Percentiles rank a stretch among this genome's conserved stretches.
phyloP scores from a whole-genome alignment of 2,329 filamentous ascomycete genomes.

The Torrubiellomyces zombiae region DNA sequence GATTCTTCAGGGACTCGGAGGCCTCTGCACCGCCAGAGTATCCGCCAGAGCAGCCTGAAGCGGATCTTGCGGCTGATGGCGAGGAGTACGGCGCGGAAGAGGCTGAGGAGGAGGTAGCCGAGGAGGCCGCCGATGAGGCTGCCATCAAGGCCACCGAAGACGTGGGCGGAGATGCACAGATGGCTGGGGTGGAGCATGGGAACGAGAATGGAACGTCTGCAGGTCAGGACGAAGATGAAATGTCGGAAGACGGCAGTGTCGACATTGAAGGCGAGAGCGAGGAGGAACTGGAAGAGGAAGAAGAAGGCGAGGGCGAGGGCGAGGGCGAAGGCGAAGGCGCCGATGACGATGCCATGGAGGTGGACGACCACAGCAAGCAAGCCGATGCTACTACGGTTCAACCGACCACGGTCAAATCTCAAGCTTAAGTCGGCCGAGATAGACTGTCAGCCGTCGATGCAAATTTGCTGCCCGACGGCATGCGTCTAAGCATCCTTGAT shows the following conservation, averaged over 20 bases:
- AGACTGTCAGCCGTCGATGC: too few relatives aligned
- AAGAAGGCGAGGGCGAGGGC: conserved; percentile 23
- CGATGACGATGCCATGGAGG: conserved; percentile 32
- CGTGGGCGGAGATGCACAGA: conserved; percentile 50
- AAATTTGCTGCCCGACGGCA: too few relatives aligned
- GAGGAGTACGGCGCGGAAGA: conserved; percentile 86
- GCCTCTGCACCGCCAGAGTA: conserved; percentile 91
- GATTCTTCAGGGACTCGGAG: conserved; percentile 67
- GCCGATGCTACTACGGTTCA: conserved; percentile 13
- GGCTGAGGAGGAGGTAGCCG: conserved; percentile 53
- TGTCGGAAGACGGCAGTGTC: conserved; percentile 59
- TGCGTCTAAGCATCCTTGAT: too few relatives aligned
- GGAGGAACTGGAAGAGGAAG: conserved; percentile 53
- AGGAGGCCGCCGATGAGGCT: conserved; percentile 33
- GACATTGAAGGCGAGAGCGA: conserved; percentile 65
- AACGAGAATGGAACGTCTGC: conserved; percentile 17
- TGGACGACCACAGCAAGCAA: conserved; percentile 24
- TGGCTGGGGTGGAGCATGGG: conserved; percentile 50
- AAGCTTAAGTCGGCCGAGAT: too few relatives aligned
- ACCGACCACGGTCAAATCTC: too few relatives aligned
- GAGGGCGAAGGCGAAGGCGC: conserved; percentile 15
- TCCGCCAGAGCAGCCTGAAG: conserved; percentile 93
- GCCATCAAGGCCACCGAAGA: conserved; percentile 22
- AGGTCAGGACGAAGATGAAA: conserved; percentile 45
- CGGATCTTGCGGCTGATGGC: conserved; percentile 72